Percentiles rank a stretch among this genome's conserved stretches.
Evolutionary conservation across 2,329 filamentous ascomycete genomes (phyloP).

Genomic region (Fusarium sacchari): DNA sequence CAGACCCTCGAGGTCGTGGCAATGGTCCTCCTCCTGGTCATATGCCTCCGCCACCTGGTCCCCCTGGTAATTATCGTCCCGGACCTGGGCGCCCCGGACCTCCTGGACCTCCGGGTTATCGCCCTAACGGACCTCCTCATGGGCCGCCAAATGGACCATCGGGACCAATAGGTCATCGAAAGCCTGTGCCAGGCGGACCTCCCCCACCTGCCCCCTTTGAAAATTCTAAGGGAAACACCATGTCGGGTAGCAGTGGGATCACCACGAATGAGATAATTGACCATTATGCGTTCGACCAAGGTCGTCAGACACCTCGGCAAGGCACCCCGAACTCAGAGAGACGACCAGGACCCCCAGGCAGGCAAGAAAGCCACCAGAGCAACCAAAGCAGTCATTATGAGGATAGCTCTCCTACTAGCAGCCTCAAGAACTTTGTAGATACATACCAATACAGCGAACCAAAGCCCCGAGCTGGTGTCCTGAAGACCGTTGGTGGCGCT

Average conservation of each 20-base stretch:
- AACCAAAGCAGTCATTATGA: constrained; percentile 64
- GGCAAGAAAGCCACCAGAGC: constrained; percentile 43
- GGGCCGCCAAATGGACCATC: constrained; percentile 30
- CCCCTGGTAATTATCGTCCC: constrained; percentile 36
- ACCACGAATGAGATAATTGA: constrained; percentile 53
- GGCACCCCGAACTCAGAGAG: constrained; percentile 34
- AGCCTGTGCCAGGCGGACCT: constrained; percentile 44
- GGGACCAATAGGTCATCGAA: constrained; percentile 40
- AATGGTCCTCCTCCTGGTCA: constrained; percentile 36
- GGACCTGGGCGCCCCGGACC: constrained; percentile 36
- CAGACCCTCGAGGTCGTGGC: constrained; percentile 29
- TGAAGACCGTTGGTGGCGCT: constrained; percentile 78
- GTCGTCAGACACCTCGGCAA: constrained; percentile 28
- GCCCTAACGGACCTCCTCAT: constrained; percentile 38
- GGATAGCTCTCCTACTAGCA: constrained; percentile 61
- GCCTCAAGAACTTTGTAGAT: constrained; percentile 38
- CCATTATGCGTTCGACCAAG: constrained; percentile 49
- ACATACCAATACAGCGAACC: constrained; percentile 40
- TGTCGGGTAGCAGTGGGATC: constrained; percentile 43
- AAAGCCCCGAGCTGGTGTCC: constrained; percentile 76
- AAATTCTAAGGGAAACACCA: constrained; percentile 36
- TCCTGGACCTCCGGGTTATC: constrained; percentile 41
- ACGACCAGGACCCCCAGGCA: constrained; percentile 40
- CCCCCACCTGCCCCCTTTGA: constrained; percentile 28
- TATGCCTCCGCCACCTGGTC: constrained; percentile 32